Conservation (phyloP, 129 eudicot genomes). For the Arctium minus region DNA sequence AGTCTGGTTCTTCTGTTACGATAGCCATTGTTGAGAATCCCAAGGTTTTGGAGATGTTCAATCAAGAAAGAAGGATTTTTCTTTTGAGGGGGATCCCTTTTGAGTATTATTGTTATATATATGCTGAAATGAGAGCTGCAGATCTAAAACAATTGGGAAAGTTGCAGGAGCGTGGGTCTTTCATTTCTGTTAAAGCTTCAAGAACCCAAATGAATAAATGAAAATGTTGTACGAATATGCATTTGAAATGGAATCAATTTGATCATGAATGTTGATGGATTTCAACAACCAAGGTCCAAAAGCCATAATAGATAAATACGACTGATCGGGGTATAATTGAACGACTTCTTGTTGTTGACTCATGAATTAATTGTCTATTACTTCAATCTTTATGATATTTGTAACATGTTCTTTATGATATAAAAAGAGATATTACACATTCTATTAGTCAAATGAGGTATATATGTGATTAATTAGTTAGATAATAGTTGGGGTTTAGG, state of each 20-base stretch:
- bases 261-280: background rate
- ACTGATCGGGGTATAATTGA: too few relatives aligned
- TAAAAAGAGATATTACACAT: too few relatives aligned
- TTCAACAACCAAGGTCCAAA: too few relatives aligned
- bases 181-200: background rate
- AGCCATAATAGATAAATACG: background rate
- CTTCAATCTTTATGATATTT: too few relatives aligned
- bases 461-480: too few relatives aligned
- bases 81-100: background rate
- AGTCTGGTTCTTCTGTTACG: conserved; percentile 45
- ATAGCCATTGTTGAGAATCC: conserved; percentile 49
- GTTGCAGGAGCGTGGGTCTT: background rate
- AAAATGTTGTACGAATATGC: background rate
- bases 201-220: background rate
- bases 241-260: background rate
- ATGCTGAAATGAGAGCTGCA: background rate
- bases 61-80: background rate
- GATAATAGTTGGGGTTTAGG: too few relatives aligned
- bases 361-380: too few relatives aligned
- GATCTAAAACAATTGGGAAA: conserved; percentile 1
- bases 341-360: too few relatives aligned
- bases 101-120: background rate
- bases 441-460: too few relatives aligned
- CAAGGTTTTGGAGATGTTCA: background rate
- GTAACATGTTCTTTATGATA: too few relatives aligned